Percentiles rank a stretch among this genome's conserved stretches.
Conservation (phyloP, 495 filamentous ascomycete genomes). For the Penicillium arizonense region DNA sequence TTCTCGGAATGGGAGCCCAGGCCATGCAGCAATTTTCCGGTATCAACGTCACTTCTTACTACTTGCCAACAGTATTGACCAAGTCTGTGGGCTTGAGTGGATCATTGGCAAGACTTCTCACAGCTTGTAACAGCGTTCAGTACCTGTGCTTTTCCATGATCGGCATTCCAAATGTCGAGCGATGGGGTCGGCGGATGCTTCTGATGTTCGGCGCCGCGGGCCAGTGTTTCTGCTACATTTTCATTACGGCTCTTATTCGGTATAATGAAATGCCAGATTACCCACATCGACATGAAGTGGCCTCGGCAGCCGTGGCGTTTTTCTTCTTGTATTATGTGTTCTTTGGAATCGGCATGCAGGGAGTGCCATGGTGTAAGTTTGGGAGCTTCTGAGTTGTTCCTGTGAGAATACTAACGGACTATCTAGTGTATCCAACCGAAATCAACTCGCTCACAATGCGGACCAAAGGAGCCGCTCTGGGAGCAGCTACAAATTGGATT, state of each 20-base stretch:
- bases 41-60: constrained; percentile 27
- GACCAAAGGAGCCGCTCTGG: constrained; percentile 53
- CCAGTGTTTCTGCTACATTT: constrained; percentile 45
- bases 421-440: constrained; percentile 55
- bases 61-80: constrained; percentile 25
- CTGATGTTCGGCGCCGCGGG: constrained; percentile 41
- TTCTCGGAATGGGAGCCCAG: constrained; percentile 45
- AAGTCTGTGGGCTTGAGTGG: constrained; percentile 8
- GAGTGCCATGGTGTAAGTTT: constrained; percentile 21
- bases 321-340: constrained; percentile 52
- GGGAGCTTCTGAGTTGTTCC: not conserved
- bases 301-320: constrained; percentile 38
- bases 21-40: constrained; percentile 46
- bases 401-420: no score
- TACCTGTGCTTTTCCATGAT: constrained; percentile 35
- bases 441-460: constrained; percentile 59
- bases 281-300: constrained; percentile 20
- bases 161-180: constrained; percentile 44
- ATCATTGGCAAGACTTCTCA: constrained; percentile 30
- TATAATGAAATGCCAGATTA: constrained; percentile 33
- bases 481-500: constrained; percentile 55
- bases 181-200: constrained; percentile 35
- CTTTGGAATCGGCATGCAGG: constrained; percentile 51
- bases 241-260: constrained; percentile 46
- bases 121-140: constrained; percentile 35